phyloP scores from a whole-genome alignment of 2,329 filamentous ascomycete species.

The Neonectria punicea region DNA sequence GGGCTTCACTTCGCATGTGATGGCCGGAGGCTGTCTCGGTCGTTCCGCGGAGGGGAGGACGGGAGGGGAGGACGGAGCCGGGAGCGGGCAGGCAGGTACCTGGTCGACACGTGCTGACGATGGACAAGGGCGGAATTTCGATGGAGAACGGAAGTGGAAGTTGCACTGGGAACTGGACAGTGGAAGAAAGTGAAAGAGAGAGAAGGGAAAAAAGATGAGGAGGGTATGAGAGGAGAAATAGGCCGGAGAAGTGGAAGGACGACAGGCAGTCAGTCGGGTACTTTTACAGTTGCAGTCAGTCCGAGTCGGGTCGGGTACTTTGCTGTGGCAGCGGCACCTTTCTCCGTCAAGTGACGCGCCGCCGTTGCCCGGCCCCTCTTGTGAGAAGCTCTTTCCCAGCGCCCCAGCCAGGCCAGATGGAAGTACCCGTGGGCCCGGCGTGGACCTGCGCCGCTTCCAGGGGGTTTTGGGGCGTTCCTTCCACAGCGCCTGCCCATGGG shows the following conservation, averaged over 20 bases:
- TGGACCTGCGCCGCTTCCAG: slow-evolving; percentile 15
- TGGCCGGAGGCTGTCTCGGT: slow-evolving; percentile 20
- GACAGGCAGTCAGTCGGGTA: slow-evolving; percentile 8
- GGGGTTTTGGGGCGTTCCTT: background rate
- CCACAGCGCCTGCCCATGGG: slow-evolving; percentile 21
- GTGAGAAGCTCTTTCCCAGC: slow-evolving; percentile 3
- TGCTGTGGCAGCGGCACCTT: slow-evolving; percentile 17
- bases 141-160: background rate
- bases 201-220: slow-evolving; percentile 3
- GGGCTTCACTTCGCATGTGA: slow-evolving; percentile 32
- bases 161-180: slow-evolving; percentile 9
- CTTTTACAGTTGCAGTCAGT: background rate
- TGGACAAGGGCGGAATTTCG: slow-evolving; percentile 9
- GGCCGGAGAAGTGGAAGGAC: slow-evolving; percentile 38
- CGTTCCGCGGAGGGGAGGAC: slow-evolving; percentile 24
- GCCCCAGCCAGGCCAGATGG: background rate
- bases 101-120: slow-evolving; percentile 26
- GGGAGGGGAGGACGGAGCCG: background rate
- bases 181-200: slow-evolving; percentile 6
- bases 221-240: slow-evolving; percentile 20
- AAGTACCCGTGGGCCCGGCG: background rate
- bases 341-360: slow-evolving; percentile 39
- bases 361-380: slow-evolving; percentile 24
- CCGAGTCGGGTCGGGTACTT: background rate
- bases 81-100: slow-evolving; percentile 2